Evolutionary conservation across 2,329 filamentous ascomycete genomes (phyloP).

Genomic region (Macroventuria anomochaeta): DNA sequence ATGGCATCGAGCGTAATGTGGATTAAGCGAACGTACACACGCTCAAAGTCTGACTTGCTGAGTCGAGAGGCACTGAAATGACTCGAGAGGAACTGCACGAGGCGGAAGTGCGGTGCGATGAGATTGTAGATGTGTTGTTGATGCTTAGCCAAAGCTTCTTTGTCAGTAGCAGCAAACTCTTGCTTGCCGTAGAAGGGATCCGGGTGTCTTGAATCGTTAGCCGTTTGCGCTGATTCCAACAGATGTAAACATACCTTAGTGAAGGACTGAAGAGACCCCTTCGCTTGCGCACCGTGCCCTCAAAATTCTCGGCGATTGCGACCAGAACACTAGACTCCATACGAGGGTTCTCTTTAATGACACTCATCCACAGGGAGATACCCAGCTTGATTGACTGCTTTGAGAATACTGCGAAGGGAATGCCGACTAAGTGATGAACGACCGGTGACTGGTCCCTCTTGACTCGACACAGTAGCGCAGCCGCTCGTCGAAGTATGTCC

Average conservation of each 20-base stretch:
- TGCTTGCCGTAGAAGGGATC: slow-evolving; percentile 92
- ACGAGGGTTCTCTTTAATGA: slow-evolving; percentile 92
- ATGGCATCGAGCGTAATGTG: slow-evolving; percentile 79
- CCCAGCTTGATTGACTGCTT: slow-evolving; percentile 96
- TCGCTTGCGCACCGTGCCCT: slow-evolving; percentile 76
- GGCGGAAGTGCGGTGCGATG: slow-evolving; percentile 82
- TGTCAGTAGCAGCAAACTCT: slow-evolving; percentile 92
- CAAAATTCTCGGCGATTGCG: slow-evolving; percentile 91
- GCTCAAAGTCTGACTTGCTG: slow-evolving; percentile 80
- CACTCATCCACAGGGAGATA: slow-evolving; percentile 93
- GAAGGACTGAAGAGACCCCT: slow-evolving; percentile 80
- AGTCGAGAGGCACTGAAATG: slow-evolving; percentile 95
- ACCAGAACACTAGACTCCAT: slow-evolving; percentile 85
- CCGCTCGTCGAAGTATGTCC: slow-evolving; percentile 82
- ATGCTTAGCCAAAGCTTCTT: slow-evolving; percentile 72
- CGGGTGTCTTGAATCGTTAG: slow-evolving; percentile 60
- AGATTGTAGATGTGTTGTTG: slow-evolving; percentile 82
- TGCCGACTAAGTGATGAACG: slow-evolving; percentile 84
- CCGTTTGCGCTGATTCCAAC: not conserved
- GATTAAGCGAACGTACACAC: slow-evolving; percentile 81
- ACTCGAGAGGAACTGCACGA: slow-evolving; percentile 89
- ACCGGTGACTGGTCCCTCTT: slow-evolving; percentile 78
- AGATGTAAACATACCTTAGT: slow-evolving; percentile 61
- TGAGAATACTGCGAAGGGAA: slow-evolving; percentile 91
- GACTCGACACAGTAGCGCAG: slow-evolving; percentile 82